phyloP scores from a whole-genome alignment of 345 rosid species.

The Schrenkiella parvula region DNA sequence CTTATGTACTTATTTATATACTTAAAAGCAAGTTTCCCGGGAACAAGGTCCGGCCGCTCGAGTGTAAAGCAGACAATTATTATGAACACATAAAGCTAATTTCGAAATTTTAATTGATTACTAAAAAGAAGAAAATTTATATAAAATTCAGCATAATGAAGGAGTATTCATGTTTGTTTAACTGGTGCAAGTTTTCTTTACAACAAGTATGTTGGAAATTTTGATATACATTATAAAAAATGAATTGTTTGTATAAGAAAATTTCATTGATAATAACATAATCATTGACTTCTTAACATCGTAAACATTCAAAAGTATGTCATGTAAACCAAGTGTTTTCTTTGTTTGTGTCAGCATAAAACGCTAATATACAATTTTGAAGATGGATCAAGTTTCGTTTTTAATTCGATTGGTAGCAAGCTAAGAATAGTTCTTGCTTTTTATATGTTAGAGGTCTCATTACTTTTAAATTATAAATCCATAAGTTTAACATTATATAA shows the following conservation, averaged over 20 bases:
- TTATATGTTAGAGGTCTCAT: neutral
- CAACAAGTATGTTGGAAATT: neutral
- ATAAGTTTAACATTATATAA: neutral
- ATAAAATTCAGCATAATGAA: neutral
- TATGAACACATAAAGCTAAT: constrained; percentile 25
- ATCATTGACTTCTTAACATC: neutral
- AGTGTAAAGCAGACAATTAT: constrained; percentile 35
- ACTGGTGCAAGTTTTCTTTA: neutral
- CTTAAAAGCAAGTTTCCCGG: constrained; percentile 30
- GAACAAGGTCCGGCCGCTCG: constrained; percentile 37
- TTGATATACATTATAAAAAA: neutral
- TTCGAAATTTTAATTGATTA: constrained; percentile 6
- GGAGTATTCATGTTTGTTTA: neutral
- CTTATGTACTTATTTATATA: constrained; percentile 10
- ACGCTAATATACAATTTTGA: neutral
- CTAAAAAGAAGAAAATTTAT: neutral
- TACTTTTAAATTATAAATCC: neutral
- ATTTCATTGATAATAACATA: neutral
- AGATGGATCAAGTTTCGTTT: neutral
- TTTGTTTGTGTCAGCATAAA: neutral
- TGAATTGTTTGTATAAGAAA: neutral
- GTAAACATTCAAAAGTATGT: neutral
- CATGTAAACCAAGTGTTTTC: neutral
- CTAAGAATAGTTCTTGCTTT: neutral
- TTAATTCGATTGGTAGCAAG: neutral